Conservation (phyloP, 2,329 filamentous ascomycete species). For the Penicillium sp. region DNA sequence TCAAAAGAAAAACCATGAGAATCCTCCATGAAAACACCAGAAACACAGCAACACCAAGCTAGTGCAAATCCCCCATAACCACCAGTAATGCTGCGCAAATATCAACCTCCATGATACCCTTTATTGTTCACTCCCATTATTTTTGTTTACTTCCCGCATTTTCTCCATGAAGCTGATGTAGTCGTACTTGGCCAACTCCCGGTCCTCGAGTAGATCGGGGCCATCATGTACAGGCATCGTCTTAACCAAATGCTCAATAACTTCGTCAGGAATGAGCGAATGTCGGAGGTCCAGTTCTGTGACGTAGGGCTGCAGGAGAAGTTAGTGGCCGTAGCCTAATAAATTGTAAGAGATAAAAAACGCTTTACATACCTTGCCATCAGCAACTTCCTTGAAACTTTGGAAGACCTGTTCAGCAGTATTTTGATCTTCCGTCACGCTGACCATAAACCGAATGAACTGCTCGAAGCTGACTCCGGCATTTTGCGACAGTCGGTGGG, state of each 20-base stretch:
- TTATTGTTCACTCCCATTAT: constrained; percentile 27
- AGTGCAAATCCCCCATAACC: constrained; percentile 19
- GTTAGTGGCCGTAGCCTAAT: constrained; percentile 1
- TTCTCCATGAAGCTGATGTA: constrained; percentile 98
- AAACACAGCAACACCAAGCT: constrained; percentile 22
- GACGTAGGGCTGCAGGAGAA: constrained; percentile 69
- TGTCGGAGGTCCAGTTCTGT: constrained; percentile 96
- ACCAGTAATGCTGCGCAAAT: constrained; percentile 23
- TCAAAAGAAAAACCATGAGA: background rate
- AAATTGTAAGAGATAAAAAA: background rate
- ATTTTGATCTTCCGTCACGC: constrained; percentile 98
- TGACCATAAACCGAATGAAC: constrained; percentile 99
- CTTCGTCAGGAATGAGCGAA: constrained; percentile 90
- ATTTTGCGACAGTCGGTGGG: constrained; percentile 55
- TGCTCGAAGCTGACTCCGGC: constrained; percentile 89
- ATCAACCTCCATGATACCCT: constrained; percentile 10
- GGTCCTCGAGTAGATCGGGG: constrained; percentile 80
- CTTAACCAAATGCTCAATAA: constrained; percentile 86
- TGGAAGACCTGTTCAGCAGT: constrained; percentile 98
- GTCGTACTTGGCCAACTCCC: constrained; percentile 83
- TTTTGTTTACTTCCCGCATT: constrained; percentile 56
- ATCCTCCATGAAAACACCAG: constrained; percentile 15
- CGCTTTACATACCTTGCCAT: constrained; percentile 68
- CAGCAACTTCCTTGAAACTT: constrained; percentile 93
- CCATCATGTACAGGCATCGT: constrained; percentile 83